phyloP scores from a whole-genome alignment of 768 basidiomycete genomes.

The Kwoniella bestiolae region DNA sequence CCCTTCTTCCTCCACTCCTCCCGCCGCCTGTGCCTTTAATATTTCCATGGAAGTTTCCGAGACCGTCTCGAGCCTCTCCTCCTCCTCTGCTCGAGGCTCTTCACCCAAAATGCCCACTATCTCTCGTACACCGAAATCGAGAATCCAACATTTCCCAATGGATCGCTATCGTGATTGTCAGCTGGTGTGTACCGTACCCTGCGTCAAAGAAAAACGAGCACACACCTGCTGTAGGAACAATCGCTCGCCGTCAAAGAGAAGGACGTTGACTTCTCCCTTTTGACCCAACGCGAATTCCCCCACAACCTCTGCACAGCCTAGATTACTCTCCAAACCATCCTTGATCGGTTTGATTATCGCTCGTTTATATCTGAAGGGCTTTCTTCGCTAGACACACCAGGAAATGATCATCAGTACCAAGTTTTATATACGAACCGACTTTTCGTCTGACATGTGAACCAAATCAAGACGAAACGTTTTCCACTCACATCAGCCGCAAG shows the following conservation, averaged over 20 bases:
- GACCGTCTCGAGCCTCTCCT: no score
- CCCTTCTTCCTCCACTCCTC: no score
- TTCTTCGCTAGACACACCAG: not conserved
- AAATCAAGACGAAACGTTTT: no score
- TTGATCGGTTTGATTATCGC: not conserved
- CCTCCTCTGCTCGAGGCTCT: conserved; percentile 1
- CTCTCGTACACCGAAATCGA: conserved; percentile 10
- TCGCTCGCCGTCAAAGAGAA: conserved; percentile 10
- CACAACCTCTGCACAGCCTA: not conserved
- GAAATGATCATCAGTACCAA: not conserved
- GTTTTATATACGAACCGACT: not conserved
- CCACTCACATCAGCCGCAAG: not conserved
- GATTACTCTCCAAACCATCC: not conserved
- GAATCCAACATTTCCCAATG: not conserved
- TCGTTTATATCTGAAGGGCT: not conserved
- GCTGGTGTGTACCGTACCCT: no score
- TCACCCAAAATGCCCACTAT: conserved; percentile 4
- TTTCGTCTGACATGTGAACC: no score
- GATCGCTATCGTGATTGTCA: no score
- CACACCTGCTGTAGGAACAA: conserved; percentile 13
- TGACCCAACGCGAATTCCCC: conserved; percentile 6
- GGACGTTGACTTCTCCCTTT: not conserved
- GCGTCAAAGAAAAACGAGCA: no score
- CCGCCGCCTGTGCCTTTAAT: no score
- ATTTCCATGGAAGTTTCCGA: no score